Base-by-base conservation (phyloP, 176 grass and related monocot species). In the Carex myosuroides region DNA sequence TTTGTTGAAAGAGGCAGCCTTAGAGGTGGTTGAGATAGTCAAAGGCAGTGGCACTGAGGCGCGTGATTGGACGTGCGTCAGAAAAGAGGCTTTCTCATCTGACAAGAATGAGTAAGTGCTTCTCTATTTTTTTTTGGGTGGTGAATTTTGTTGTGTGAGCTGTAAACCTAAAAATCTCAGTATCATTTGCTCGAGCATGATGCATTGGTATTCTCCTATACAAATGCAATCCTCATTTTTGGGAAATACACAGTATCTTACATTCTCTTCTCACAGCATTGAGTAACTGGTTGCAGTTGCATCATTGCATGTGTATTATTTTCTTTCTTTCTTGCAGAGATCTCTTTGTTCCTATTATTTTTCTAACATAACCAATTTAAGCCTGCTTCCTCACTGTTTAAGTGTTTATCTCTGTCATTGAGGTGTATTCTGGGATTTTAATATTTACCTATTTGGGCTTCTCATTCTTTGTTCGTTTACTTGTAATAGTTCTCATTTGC, bases 71-170 rank as follows among this genome's bases (percentile, higher is more conserved):
- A 77, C 83, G 83, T 93, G 91, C 75, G 83, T 98, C 60, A 93
- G 91, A 88, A 93, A 95, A 79, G 96, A 92, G 61, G 86, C 87
- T 39, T 99, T 99, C 57, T 92, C 88, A 79, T 95, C 88, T 14
- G 96, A 95, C 41, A 99, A 90, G 80, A 95, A 99, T 77, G 96
- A 95, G 96, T 99, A 92, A 93, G 93, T 95, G 61, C 46, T 84
- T 86, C 29, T 26, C 6, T 54, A 56, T 33, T 62, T 64, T 85
- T 58, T 60, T 42, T 50, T 63, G 20, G 63, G 52, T 70, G 6
- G 17, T 53, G 13, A 16, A 8, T 76, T n/a, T 52, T 41, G 68
- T 22, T n/a, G 35, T 76, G 48, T 30, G 12, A 29, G 5, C 46
- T 55, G 72, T 76, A 54, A 53, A 76, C 13, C 72, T 76, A 53